Evolutionary conservation across 2,329 filamentous ascomycete species (phyloP).

Genomic region (Scedosporium apiospermum): DNA sequence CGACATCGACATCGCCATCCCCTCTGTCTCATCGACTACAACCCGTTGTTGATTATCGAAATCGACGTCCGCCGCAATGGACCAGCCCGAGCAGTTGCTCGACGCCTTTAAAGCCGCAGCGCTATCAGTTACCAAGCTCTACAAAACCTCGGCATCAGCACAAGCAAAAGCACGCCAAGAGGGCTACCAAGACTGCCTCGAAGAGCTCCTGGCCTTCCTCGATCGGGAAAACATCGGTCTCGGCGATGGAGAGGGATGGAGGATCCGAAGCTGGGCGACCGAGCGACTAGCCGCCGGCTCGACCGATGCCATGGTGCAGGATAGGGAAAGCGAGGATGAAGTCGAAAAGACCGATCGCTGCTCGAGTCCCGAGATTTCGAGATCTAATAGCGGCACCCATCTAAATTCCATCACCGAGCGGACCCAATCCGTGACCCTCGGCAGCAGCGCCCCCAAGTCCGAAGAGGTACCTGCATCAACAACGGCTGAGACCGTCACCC

Average conservation of each 20-base stretch:
- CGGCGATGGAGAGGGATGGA: constrained; percentile 66
- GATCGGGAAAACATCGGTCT: constrained; percentile 74
- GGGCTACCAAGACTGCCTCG: constrained; percentile 89
- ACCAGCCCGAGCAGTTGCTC: constrained; percentile 58
- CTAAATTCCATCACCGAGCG: constrained; percentile 11
- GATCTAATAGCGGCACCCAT: constrained; percentile 16
- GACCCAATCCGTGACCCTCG: constrained; percentile 14
- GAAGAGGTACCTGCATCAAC: constrained; percentile 23
- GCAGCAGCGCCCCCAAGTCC: constrained; percentile 15
- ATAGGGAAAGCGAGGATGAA: constrained; percentile 62
- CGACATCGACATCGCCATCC: no score
- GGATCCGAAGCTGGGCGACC: constrained; percentile 53
- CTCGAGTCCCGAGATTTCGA: constrained; percentile 49
- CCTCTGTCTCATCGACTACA: not conserved
- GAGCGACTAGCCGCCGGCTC: constrained; percentile 53
- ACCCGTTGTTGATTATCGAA: not conserved
- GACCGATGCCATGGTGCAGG: constrained; percentile 41
- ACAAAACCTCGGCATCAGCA: constrained; percentile 78
- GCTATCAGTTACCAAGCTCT: constrained; percentile 88
- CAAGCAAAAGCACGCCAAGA: constrained; percentile 66
- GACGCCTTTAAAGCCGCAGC: constrained; percentile 89
- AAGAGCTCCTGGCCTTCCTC: constrained; percentile 78
- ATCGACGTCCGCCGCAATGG: constrained; percentile 16
- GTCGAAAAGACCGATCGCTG: constrained; percentile 50
- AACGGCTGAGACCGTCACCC: constrained; percentile 16